Evolutionary conservation across 257 asterid genomes (phyloP), one percentile per base, ranked within the genome.

Genomic region (Linaria vulgaris): DNA sequence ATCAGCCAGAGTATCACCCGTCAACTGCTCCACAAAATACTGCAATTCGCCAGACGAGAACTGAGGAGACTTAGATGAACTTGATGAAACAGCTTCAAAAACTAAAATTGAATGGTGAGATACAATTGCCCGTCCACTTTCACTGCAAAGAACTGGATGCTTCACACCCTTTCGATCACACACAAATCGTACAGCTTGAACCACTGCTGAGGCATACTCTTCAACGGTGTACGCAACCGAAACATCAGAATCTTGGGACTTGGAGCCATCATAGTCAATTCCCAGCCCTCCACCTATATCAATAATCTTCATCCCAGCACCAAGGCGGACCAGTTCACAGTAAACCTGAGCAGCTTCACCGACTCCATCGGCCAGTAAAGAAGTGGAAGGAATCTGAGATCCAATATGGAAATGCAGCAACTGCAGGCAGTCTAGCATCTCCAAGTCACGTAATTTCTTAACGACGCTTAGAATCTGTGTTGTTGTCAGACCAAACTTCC

Each of bases 281-380:
- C 99, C 97, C 11, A 94, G 89, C 14, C 99, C 99, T 5, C 99
- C 99, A 1, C 99, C 99, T n/a, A 85, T 82, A 59, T 94, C 99
- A 27, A 94, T 82, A 8, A 82, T 88, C 25, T 71, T 79, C 96
- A 94, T 87, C 25, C 79, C 71, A 44, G 97, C 96, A 30, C 99
- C 99, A 1, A 90, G 82, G 48, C 99, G 94, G 52, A 81, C 85
- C 3, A 94, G 65, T 66, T 94, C 99, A 38, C 85, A 75, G 19
- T 87, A 94, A 69, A 94, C 79, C 82, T 94, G 99, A 0, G 99
- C 85, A 7, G 97, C 97, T 73, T 94, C 99, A 47, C 90, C 77
- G 1, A 90, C 96, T 0, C 96, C 96, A 52, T 89, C 99, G 2
- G 92, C 78, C 1, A 94, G 80, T 27, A 94, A 50, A 11, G 80